Evolutionary conservation across 768 basidiomycete genomes (phyloP), one percentile per base, ranked within the genome.

Genomic region (Cyathus striatus): DNA sequence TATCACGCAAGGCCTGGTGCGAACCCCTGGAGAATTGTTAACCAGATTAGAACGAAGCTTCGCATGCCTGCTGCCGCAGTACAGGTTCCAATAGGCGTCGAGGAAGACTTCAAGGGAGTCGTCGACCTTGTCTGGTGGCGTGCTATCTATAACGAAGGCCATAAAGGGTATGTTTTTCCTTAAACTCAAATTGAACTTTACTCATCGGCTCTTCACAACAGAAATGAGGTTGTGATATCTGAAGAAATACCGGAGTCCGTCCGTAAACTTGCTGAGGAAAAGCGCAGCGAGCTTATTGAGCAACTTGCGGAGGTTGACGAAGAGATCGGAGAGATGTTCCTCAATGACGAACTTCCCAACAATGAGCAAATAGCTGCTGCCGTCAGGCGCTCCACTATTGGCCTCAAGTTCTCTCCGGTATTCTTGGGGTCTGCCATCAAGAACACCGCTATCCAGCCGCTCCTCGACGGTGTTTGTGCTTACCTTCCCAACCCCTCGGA

Each of bases 401-500:
- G 74, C 9, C 81, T 92, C 56, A 91, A 87, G 50, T 98, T 99
- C 67, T 88, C 91, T 0, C 96, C 96, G 1, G 96, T 99, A 41
- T 96, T 97, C 68, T 70, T 97, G 46, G 96, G 96, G 30, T 95
- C 93, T 5, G 96, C 96, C 0, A 86, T 98, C 57, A 97, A 96
- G 72, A 99, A 99, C 63, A 94, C 92, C 6, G 91, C 81, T 27
- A 86, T 99, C 5, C 96, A 99, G 58, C 83, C 91, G 14, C 74
- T 98, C 43, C 73, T 99, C 16, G 94, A 99, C 53, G 95, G 94
- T 46, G 86, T 97, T 16, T 95, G 93, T 57, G 73, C 84, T n/a
- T 99, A 97, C 65, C 78, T 99, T 7, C 91, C 95, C 12, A 87
- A 84, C 41, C 95, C 95, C 0, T 68, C 83, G 1, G 90, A 99